phyloP scores from a whole-genome alignment of 1,284 basidiomycete species.

The Melampsora americana region DNA sequence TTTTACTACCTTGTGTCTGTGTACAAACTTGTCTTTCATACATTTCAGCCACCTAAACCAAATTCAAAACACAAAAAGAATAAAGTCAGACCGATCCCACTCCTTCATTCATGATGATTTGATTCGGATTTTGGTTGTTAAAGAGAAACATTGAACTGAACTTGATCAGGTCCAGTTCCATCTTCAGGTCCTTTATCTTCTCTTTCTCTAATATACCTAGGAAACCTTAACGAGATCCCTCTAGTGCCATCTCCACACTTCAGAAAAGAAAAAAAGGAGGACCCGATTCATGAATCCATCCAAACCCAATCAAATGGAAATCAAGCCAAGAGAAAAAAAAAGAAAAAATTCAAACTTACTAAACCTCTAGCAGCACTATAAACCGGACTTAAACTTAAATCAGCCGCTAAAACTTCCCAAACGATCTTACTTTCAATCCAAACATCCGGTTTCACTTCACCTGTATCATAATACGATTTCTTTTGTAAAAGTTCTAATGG shows the following conservation, averaged over 20 bases:
- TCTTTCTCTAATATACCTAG: slow-evolving; percentile 48
- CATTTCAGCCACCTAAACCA: slow-evolving; percentile 36
- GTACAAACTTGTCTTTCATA: slow-evolving; percentile 22
- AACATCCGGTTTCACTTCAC: slow-evolving; percentile 51
- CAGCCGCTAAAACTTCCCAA: slow-evolving; percentile 97
- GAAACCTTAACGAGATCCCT: slow-evolving; percentile 51
- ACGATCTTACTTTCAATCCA: slow-evolving; percentile 61
- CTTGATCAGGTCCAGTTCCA: slow-evolving; percentile 36
- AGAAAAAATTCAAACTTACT: slow-evolving; percentile 60
- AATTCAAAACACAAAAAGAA: slow-evolving; percentile 1
- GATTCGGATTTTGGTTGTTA: too few relatives aligned
- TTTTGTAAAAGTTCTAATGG: slow-evolving; percentile 66
- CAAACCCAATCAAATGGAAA: neutral
- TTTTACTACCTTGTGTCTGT: neutral
- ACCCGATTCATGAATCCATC: neutral
- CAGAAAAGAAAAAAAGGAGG: too few relatives aligned
- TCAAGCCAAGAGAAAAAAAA: neutral
- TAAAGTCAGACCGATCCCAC: too few relatives aligned
- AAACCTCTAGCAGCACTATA: slow-evolving; percentile 95
- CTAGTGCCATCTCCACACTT: slow-evolving; percentile 39
- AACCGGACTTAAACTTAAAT: slow-evolving; percentile 91
- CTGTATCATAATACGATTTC: slow-evolving; percentile 46
- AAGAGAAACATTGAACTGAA: neutral
- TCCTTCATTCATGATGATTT: too few relatives aligned
- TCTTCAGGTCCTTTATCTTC: slow-evolving; percentile 41